These are phyloP conservation scores for Ambrosia artemisiifolia DNA, from an alignment of 129 eudicot genomes.

Conservation along the genomic window DNA sequence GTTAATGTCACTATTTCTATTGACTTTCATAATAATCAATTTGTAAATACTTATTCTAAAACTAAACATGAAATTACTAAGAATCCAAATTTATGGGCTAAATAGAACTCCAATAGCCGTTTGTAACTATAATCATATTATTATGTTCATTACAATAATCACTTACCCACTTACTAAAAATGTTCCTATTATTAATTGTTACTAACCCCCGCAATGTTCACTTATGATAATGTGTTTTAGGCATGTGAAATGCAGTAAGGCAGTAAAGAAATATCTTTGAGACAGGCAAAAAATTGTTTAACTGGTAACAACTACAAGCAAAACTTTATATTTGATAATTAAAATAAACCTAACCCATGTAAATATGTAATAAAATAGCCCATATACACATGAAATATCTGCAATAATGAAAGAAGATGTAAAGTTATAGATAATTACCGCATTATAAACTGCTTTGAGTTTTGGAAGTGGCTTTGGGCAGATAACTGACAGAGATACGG, in stretches of 20 bases:
- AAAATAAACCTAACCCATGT: background rate
- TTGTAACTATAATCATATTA: background rate
- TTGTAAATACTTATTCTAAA: background rate
- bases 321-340: background rate
- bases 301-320: background rate
- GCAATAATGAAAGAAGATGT: background rate
- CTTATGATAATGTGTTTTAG: background rate
- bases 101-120: background rate
- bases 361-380: background rate
- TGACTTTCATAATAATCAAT: background rate
- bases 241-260: background rate
- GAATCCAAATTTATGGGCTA: background rate
- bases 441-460: conserved; percentile 73
- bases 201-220: no score
- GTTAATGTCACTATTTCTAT: background rate
- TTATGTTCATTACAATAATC: background rate
- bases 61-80: background rate
- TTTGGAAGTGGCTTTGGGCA: conserved; percentile 91
- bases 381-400: background rate
- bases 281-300: background rate
- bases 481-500: conserved; percentile 79
- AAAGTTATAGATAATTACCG: conserved; percentile 45
- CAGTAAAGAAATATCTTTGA: background rate
- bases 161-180: background rate
- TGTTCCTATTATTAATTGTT: background rate